A percentile compares a stretch with the other conserved stretches of the same genome.
Evolutionary conservation across 2,329 filamentous ascomycete genomes (phyloP).

Genomic region (Claviceps africana): DNA sequence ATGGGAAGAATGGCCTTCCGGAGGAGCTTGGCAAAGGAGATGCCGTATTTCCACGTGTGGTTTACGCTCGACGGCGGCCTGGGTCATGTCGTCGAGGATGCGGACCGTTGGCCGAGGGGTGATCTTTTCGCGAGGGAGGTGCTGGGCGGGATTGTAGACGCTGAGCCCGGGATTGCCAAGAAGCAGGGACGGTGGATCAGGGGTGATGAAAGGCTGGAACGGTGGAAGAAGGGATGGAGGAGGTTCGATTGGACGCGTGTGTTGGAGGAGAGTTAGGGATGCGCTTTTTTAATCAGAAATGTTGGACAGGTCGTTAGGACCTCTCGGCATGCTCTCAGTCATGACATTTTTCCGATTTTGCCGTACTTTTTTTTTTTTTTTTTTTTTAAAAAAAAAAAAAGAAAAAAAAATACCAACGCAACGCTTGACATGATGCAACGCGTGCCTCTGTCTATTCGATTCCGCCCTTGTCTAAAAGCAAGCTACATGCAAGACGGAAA

Average conservation of each 20-base stretch:
- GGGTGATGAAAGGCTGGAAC: slow-evolving; percentile 55
- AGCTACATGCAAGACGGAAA: too few relatives aligned
- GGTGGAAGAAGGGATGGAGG: slow-evolving; percentile 72
- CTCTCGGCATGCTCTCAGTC: too few relatives aligned
- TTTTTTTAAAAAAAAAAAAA: too few relatives aligned
- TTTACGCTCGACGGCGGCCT: slow-evolving; percentile 84
- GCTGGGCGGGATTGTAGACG: slow-evolving; percentile 81
- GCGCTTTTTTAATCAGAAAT: neutral
- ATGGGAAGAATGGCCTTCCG: slow-evolving; percentile 77
- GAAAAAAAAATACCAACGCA: too few relatives aligned
- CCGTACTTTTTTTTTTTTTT: too few relatives aligned
- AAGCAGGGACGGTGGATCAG: slow-evolving; percentile 76
- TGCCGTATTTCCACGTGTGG: slow-evolving; percentile 98
- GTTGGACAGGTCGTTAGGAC: neutral
- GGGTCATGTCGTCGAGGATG: slow-evolving; percentile 84
- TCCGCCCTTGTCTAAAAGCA: too few relatives aligned
- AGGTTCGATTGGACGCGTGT: slow-evolving; percentile 80
- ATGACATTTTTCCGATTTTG: too few relatives aligned
- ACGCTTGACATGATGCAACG: too few relatives aligned
- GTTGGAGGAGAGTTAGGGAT: slow-evolving; percentile 24
- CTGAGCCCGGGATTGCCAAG: slow-evolving; percentile 70
- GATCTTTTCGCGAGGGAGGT: slow-evolving; percentile 89
- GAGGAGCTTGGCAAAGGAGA: slow-evolving; percentile 73
- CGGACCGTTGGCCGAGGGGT: slow-evolving; percentile 70
- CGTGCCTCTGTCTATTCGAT: too few relatives aligned